These are phyloP conservation scores for Colletotrichum gloeosporioides DNA, from an alignment of 2,329 filamentous ascomycete genomes.

Conservation along the genomic window DNA sequence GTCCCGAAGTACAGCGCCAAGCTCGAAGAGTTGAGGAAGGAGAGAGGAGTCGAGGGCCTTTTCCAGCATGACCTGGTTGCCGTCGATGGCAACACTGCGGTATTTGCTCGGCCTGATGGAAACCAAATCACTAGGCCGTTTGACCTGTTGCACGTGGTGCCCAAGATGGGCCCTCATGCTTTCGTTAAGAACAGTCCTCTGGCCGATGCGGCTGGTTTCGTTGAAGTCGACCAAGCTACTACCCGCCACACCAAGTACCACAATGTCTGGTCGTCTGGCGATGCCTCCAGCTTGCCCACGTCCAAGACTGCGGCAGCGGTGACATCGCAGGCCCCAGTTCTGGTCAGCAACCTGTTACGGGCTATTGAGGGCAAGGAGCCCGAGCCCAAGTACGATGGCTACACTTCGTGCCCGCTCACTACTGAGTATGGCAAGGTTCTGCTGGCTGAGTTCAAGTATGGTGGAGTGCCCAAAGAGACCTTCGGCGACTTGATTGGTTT, in stretches of 20 bases:
- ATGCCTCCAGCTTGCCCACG: slow-evolving; percentile 64
- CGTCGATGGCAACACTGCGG: slow-evolving; percentile 58
- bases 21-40: slow-evolving; percentile 57
- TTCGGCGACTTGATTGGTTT: slow-evolving; percentile 60
- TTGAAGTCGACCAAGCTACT: slow-evolving; percentile 61
- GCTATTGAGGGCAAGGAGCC: slow-evolving; percentile 49
- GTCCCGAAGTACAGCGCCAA: slow-evolving; percentile 63
- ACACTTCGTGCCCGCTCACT: slow-evolving; percentile 59
- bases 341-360: slow-evolving; percentile 53
- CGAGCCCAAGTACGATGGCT: slow-evolving; percentile 55
- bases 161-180: slow-evolving; percentile 63
- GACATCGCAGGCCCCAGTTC: slow-evolving; percentile 54
- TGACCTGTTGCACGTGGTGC: slow-evolving; percentile 61
- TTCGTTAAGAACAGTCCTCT: slow-evolving; percentile 59
- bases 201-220: slow-evolving; percentile 60
- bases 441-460: slow-evolving; percentile 71
- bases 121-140: slow-evolving; percentile 52
- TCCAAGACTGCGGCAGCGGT: slow-evolving; percentile 62
- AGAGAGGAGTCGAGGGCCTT: slow-evolving; percentile 61
- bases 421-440: slow-evolving; percentile 68
- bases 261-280: slow-evolving; percentile 65
- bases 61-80: slow-evolving; percentile 63
- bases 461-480: slow-evolving; percentile 66
- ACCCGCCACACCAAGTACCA: slow-evolving; percentile 57
- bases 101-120: slow-evolving; percentile 50